phyloP scores from a whole-genome alignment of 1,284 basidiomycete species.

The Lentinula novae-zelandiae region DNA sequence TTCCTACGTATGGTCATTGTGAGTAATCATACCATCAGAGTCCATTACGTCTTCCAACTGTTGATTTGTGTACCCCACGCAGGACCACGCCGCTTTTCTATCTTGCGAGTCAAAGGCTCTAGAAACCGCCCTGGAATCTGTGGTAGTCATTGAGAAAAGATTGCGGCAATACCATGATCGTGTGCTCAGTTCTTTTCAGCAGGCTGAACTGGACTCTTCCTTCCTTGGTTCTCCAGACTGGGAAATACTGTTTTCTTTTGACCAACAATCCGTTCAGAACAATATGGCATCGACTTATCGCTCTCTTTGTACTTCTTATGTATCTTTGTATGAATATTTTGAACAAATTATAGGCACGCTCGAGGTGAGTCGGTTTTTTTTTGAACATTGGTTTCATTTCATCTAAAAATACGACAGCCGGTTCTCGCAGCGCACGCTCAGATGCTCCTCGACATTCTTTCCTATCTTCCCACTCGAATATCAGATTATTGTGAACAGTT shows the following conservation, averaged over 20 bases:
- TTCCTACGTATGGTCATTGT: constrained; percentile 24
- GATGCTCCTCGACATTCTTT: constrained; percentile 25
- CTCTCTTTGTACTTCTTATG: constrained; percentile 30
- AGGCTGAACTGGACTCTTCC: constrained; percentile 4
- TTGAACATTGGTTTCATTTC: background rate
- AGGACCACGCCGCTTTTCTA: constrained; percentile 29
- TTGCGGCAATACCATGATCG: constrained; percentile 31
- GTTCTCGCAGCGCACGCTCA: constrained; percentile 20
- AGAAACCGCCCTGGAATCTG: constrained; percentile 29
- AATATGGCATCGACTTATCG: constrained; percentile 30
- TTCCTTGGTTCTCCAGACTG: constrained; percentile 21
- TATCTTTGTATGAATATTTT: constrained; percentile 26
- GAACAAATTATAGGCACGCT: constrained; percentile 16
- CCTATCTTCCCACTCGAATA: constrained; percentile 27
- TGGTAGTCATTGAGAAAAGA: constrained; percentile 27
- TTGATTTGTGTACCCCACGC: background rate
- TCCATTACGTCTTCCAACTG: background rate
- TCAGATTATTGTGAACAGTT: constrained; percentile 27
- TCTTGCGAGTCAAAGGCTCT: constrained; percentile 22
- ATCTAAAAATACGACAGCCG: constrained; percentile 12
- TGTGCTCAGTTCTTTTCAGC: constrained; percentile 23
- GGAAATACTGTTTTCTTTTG: constrained; percentile 28
- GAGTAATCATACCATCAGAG: background rate
- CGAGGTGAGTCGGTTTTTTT: constrained; percentile 17
- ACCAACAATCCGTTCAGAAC: constrained; percentile 23